phyloP scores from a whole-genome alignment of 306 rosid genomes.

The Carpinus viminea region DNA sequence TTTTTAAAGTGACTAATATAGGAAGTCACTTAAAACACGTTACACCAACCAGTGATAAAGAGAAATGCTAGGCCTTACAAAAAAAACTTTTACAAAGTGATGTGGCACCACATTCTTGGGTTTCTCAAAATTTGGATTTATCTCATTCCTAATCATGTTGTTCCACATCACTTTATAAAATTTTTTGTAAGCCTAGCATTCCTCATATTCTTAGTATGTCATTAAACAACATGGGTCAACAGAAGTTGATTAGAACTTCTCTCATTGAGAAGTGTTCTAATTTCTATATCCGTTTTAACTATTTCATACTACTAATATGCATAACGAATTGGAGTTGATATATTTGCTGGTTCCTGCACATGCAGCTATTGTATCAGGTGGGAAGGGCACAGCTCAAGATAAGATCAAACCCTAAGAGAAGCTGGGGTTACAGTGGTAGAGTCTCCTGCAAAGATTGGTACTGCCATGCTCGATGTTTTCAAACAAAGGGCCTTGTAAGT shows the following conservation, averaged over 20 bases:
- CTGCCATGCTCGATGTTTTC: slow-evolving; percentile 83
- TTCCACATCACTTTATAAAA: too few relatives aligned
- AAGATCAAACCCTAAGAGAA: slow-evolving; percentile 82
- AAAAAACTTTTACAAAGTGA: too few relatives aligned
- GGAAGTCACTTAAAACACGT: too few relatives aligned
- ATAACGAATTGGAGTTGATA: slow-evolving; percentile 5
- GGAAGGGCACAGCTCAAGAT: slow-evolving; percentile 98
- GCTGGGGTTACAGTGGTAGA: slow-evolving; percentile 95
- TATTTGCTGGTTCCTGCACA: slow-evolving; percentile 33
- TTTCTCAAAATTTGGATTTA: too few relatives aligned
- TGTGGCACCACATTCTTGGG: too few relatives aligned
- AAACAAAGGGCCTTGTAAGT: slow-evolving; percentile 84
- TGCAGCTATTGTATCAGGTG: slow-evolving; percentile 98
- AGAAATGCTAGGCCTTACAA: too few relatives aligned
- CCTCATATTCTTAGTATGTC: not conserved
- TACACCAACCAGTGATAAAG: too few relatives aligned
- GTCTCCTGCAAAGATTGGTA: slow-evolving; percentile 96
- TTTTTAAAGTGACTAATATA: too few relatives aligned
- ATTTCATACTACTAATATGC: not conserved
- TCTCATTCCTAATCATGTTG: too few relatives aligned
- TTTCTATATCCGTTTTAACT: not conserved
- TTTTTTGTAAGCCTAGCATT: too few relatives aligned
- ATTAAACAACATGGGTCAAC: not conserved
- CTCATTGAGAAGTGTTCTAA: not conserved
- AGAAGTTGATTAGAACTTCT: not conserved